These are phyloP conservation scores for Plicaturopsis crispa DNA, from an alignment of 768 basidiomycete genomes.

Conservation along the genomic window DNA sequence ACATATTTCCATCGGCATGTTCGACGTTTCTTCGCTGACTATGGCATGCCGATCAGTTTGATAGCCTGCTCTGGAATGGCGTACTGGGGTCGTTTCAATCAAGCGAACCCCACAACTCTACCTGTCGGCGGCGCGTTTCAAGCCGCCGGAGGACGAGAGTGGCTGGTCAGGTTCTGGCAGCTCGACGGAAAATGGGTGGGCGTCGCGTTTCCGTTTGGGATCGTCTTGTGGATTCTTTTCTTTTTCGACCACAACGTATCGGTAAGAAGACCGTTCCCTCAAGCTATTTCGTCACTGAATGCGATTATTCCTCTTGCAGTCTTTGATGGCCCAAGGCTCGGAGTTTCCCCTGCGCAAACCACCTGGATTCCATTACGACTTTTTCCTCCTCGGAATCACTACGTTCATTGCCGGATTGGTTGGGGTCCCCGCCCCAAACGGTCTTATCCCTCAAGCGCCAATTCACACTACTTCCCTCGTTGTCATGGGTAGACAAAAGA, in stretches of 20 bases:
- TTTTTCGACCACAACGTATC: conserved; percentile 96
- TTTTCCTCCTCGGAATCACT: conserved; percentile 84
- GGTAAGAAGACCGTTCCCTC: conserved; percentile 32
- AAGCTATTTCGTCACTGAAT: not conserved
- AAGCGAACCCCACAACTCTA: conserved; percentile 52
- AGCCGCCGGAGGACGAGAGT: conserved; percentile 63
- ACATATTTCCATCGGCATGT: conserved; percentile 67
- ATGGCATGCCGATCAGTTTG: conserved; percentile 87
- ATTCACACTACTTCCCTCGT: conserved; percentile 85
- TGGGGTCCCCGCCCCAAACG: conserved; percentile 83
- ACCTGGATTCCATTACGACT: conserved; percentile 81
- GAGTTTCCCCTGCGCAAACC: conserved; percentile 89
- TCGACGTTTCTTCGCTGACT: conserved; percentile 73
- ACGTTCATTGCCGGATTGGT: conserved; percentile 87
- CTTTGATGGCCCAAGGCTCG: conserved; percentile 85
- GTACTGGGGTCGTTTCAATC: conserved; percentile 78
- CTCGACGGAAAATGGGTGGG: conserved; percentile 85
- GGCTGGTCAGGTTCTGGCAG: conserved; percentile 88
- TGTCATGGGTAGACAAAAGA: conserved; percentile 48
- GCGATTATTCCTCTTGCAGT: conserved; percentile 33
- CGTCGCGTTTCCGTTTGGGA: conserved; percentile 82
- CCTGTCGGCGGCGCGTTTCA: conserved; percentile 65
- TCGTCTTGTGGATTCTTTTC: conserved; percentile 85
- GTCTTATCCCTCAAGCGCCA: conserved; percentile 81
- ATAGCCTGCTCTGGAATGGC: conserved; percentile 70